Base-by-base conservation (phyloP, 169 alveolate species). In the Cryptosporidium sp. region DNA sequence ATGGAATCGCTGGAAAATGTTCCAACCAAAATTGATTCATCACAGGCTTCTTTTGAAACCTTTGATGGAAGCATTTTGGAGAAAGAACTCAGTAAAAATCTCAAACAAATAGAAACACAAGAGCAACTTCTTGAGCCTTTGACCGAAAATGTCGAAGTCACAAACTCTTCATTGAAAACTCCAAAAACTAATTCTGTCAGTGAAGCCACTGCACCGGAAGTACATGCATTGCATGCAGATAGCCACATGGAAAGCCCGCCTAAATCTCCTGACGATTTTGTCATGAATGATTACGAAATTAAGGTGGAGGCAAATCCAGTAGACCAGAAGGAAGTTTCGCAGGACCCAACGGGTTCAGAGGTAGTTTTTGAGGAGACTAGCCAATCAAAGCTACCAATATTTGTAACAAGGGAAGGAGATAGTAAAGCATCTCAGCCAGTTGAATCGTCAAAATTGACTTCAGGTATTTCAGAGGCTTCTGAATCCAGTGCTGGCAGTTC, bases 311-410 rank as follows among this genome's bases (percentile, higher is more conserved):
- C 48, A 29, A 59, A 50, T n/a, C 70, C 86, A n/a, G 2, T 23
- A 35, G 26, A 51, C 55, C 51, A 37, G 23, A 29, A 7, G 10
- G 71, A 73, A 14, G 33, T 31, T 51, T 73, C 86, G n/a, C 45
- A 59, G 48, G 48, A 50, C 39, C 29, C 14, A 23, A 31, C 23
- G 0, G 45, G 43, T 18, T 73, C 70, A 18, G 86, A 73, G 16
- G 69, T 55, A 10, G 55, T 73, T 31, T 73, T 73, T 55, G 86
- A 73, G 37, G 86, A 73, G 0, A 59, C 68, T 12, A 73, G 86
- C n/a, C 71, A 73, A 26, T 73, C 86, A 55, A 51, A 73, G n/a
- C 58, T 73, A 18, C 86, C 86, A 16, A 58, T 18, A 73, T 73
- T 73, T 59, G 18, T 23, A 18, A 18, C 33, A 8, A 29, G 31